Conservation (phyloP, 2,329 filamentous ascomycete genomes). For the Plenodomus biglobosus region DNA sequence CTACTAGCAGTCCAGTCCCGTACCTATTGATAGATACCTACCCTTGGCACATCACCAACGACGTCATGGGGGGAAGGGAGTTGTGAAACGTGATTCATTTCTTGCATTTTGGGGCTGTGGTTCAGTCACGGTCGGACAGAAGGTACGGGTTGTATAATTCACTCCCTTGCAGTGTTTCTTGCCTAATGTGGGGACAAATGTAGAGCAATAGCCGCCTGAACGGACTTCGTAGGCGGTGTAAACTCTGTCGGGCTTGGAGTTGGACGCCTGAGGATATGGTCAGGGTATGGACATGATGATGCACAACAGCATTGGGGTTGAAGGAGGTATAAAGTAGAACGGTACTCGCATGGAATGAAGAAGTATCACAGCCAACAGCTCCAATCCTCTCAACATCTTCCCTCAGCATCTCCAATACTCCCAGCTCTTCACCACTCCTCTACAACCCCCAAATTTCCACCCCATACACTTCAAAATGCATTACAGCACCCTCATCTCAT, state of each 20-base stretch:
- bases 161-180: neutral
- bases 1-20: no score
- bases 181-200: neutral
- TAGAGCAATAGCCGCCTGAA: neutral
- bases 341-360: neutral
- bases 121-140: neutral
- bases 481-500: slow-evolving; percentile 3
- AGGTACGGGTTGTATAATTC: neutral
- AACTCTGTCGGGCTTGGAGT: neutral
- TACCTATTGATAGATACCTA: no score
- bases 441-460: neutral
- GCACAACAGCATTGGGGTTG: neutral
- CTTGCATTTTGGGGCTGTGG: neutral
- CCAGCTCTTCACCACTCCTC: neutral
- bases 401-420: neutral
- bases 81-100: neutral
- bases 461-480: slow-evolving; percentile 6
- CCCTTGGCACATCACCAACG: no score
- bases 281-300: neutral
- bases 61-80: no score
- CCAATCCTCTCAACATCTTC: neutral
- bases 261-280: neutral
- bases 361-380: neutral
- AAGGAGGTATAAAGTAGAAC: neutral
- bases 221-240: neutral